phyloP scores from a whole-genome alignment of 345 rosid species.

The Salix suchowensis region DNA sequence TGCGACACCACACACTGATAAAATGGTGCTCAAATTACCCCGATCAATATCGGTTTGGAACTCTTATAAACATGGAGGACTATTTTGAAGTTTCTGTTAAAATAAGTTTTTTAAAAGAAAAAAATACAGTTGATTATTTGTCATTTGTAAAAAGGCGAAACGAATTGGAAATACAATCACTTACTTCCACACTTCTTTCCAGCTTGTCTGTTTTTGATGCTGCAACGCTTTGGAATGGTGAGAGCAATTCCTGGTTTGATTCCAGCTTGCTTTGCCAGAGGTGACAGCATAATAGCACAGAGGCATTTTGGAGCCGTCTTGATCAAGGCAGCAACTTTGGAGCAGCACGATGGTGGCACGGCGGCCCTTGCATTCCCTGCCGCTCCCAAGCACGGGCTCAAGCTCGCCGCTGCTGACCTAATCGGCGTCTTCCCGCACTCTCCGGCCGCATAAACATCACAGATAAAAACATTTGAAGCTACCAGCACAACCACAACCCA shows the following conservation, averaged over 20 bases:
- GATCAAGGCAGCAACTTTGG: slow-evolving; percentile 59
- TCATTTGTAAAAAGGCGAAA: not conserved
- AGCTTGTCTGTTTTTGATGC: slow-evolving; percentile 55
- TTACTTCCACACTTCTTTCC: slow-evolving; percentile 90
- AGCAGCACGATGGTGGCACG: slow-evolving; percentile 65
- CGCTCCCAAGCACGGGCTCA: slow-evolving; percentile 70
- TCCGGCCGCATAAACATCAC: slow-evolving; percentile 41
- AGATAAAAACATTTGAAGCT: slow-evolving; percentile 11
- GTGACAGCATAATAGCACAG: slow-evolving; percentile 70
- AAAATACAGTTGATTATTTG: no score
- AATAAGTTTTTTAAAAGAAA: no score
- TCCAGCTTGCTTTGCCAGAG: slow-evolving; percentile 71
- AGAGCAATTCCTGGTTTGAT: slow-evolving; percentile 73
- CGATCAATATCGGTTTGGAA: no score
- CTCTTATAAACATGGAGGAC: no score
- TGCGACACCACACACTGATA: no score
- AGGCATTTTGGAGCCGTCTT: slow-evolving; percentile 69
- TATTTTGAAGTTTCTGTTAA: no score
- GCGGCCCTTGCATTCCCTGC: slow-evolving; percentile 43
- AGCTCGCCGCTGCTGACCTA: slow-evolving; percentile 55
- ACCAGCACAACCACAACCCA: slow-evolving; percentile 24
- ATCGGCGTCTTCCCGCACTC: slow-evolving; percentile 75
- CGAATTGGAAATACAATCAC: not conserved
- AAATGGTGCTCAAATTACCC: no score
- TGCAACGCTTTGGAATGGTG: slow-evolving; percentile 75